Evolutionary conservation across 208 protist genomes (phyloP), one percentile per base, ranked within the genome.

Genomic region (Trypanosoma cruzi): DNA sequence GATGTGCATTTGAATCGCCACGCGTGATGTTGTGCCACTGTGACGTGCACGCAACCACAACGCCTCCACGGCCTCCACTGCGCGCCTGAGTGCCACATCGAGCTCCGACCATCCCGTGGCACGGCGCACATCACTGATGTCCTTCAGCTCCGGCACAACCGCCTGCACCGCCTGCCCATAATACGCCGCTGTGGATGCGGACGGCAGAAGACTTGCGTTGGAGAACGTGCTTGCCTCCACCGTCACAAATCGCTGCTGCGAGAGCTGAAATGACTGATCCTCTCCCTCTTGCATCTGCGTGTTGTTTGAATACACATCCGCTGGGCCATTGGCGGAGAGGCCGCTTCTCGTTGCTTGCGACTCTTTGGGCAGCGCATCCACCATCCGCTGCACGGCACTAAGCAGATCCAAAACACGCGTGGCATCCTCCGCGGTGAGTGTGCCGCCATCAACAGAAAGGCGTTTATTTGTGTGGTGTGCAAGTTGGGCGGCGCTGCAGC

Each of bases 1-100:
- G 37, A 88, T 84, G 57, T 93, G 80, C 80, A 91, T 75, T 65
- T 91, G 85, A n/a, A 90, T 69, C 5, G 85, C 87, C 11, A 93
- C 81, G 14, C 87, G 80, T 32, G 84, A 90, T 48, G 84, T 71
- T 8, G 87, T 93, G 32, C 82, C 75, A 61, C 81, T 83, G 63
- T 93, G 73, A 14, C 70, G 58, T 26, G 87, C 85, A 4, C 84
- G 75, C 24, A 22, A 70, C 82, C 83, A 88, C 29, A 93, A 72
- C 34, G 46, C 73, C 60, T 76, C 62, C 16, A 88, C 70, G 2
- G 82, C 62, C 14, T n/a, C 52, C 24, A 48, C 50, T 29, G 63
- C 56, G 4, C 59, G 54, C 22, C 31, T 16, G 26, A 90, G 65
- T 20, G 81, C 55, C 26, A 57, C 32, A 63, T 48, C 59, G 52